phyloP scores from a whole-genome alignment of 2,329 filamentous ascomycete genomes.

The Xylaria hypoxylon region DNA sequence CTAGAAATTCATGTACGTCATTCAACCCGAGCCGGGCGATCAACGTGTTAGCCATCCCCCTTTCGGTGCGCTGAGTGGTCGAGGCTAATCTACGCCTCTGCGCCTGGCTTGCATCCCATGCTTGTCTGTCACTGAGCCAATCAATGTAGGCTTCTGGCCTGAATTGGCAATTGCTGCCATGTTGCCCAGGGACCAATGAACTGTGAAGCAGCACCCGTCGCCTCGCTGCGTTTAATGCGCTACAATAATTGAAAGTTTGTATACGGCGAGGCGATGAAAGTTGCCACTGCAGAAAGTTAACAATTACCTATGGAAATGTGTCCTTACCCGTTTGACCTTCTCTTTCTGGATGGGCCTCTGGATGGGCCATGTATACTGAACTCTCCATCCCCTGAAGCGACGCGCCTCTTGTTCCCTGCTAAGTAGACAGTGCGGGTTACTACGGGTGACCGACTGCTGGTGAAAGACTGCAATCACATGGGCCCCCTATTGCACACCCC shows the following conservation, averaged over 20 bases:
- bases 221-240: neutral
- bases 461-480: neutral
- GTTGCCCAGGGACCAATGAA: constrained; percentile 13
- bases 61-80: constrained; percentile 31
- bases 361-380: constrained; percentile 7
- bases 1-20: constrained; percentile 35
- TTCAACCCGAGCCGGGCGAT: constrained; percentile 35
- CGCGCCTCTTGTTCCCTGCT: constrained; percentile 9
- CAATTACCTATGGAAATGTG: neutral
- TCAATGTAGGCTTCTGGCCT: constrained; percentile 43
- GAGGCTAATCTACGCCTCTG: constrained; percentile 27
- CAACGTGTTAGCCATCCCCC: constrained; percentile 30
- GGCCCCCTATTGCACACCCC: neutral
- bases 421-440: constrained; percentile 29
- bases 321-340: neutral
- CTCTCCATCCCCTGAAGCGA: constrained; percentile 5
- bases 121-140: constrained; percentile 41
- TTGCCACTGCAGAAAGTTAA: constrained; percentile 6
- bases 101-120: constrained; percentile 32
- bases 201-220: constrained; percentile 15
- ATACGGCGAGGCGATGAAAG: neutral
- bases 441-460: neutral
- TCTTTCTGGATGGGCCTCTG: constrained; percentile 7
- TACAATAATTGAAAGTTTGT: neutral
- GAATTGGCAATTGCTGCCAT: constrained; percentile 45